phyloP scores from a whole-genome alignment of 2,329 filamentous ascomycete genomes.

The Talaromyces piceae region DNA sequence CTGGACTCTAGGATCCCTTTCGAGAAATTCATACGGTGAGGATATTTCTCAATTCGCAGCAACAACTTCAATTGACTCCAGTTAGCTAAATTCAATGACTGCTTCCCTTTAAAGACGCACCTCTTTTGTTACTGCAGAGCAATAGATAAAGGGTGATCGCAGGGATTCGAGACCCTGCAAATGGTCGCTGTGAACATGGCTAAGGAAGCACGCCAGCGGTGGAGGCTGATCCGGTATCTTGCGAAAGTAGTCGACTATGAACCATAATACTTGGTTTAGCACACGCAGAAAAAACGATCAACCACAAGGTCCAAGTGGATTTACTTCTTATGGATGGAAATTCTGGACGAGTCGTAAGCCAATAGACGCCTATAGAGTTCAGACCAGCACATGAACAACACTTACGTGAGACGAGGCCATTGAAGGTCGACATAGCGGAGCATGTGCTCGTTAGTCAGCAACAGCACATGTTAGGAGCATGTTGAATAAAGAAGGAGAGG shows the following conservation, averaged over 20 bases:
- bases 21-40: conserved; percentile 73
- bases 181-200: conserved; percentile 89
- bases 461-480: neutral
- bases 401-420: conserved; percentile 52
- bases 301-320: too few relatives aligned
- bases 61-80: conserved; percentile 47
- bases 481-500: neutral
- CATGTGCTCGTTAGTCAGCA: neutral
- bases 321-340: conserved; percentile 69
- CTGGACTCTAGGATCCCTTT: conserved; percentile 69
- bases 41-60: conserved; percentile 68
- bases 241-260: conserved; percentile 75
- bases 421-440: conserved; percentile 64
- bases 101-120: conserved; percentile 25
- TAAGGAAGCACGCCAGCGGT: conserved; percentile 78
- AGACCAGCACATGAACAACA: neutral
- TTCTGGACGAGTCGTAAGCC: conserved; percentile 40
- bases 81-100: conserved; percentile 5
- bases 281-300: neutral
- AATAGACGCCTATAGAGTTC: neutral
- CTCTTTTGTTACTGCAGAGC: conserved; percentile 73
- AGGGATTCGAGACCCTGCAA: conserved; percentile 70
- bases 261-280: neutral
- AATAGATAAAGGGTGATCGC: conserved; percentile 79
- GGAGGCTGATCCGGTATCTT: conserved; percentile 45